Conservation (phyloP, 257 asterid species). For the Gardenia jasminoides region DNA sequence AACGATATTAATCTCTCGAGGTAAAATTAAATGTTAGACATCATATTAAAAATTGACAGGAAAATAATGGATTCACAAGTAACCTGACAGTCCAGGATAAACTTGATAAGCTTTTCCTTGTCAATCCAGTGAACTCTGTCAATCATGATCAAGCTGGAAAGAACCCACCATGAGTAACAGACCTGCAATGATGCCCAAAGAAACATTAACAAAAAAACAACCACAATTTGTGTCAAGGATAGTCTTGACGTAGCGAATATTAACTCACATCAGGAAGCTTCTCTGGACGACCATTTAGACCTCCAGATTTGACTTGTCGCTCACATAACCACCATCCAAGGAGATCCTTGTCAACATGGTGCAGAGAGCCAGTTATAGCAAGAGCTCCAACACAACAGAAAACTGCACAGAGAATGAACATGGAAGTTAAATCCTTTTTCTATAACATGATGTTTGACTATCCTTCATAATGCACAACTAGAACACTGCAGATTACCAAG, state of each 20-base stretch:
- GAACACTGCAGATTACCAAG: not conserved
- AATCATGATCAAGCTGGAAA: slow-evolving; percentile 84
- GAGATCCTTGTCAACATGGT: slow-evolving; percentile 91
- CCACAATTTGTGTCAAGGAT: not conserved
- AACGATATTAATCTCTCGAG: not conserved
- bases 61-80: slow-evolving; percentile 6
- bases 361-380: slow-evolving; percentile 80
- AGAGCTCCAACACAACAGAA: slow-evolving; percentile 97
- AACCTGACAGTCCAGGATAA: slow-evolving; percentile 94
- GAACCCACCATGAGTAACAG: slow-evolving; percentile 99
- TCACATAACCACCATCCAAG: slow-evolving; percentile 99
- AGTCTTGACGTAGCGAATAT: not conserved
- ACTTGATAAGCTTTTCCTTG: slow-evolving; percentile 66
- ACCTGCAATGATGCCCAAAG: slow-evolving; percentile 49
- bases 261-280: slow-evolving; percentile 94
- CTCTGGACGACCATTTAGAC: slow-evolving; percentile 97
- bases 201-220: slow-evolving; percentile 8
- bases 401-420: slow-evolving; percentile 45
- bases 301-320: slow-evolving; percentile 91
- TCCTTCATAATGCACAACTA: not conserved
- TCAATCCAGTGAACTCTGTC: slow-evolving; percentile 95
- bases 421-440: not conserved
- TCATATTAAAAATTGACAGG: not conserved
- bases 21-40: not conserved
- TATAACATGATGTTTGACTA: not conserved